Evolutionary conservation across 306 rosid genomes (phyloP).

Genomic region (Rosa multiflora): DNA sequence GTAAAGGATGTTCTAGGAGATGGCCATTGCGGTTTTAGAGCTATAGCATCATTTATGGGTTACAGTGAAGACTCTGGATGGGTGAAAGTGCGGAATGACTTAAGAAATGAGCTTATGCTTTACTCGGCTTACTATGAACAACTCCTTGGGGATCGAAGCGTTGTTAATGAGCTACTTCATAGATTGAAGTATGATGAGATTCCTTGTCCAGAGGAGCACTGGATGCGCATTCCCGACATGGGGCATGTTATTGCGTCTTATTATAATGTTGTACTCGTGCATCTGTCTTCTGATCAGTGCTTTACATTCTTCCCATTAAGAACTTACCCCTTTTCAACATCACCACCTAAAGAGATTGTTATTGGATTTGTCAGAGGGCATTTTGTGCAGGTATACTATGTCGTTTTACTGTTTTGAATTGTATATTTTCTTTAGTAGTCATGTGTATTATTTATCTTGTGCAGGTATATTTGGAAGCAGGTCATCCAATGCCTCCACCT

Average conservation of each 20-base stretch:
- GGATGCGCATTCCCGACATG: neutral
- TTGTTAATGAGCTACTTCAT: neutral
- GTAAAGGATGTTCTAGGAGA: neutral
- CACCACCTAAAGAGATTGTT: neutral
- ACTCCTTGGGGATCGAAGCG: neutral
- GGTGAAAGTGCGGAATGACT: neutral
- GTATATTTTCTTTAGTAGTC: no score
- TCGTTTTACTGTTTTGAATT: neutral
- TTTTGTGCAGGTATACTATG: conserved; percentile 3
- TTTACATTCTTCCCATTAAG: neutral
- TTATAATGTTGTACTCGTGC: neutral
- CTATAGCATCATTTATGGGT: neutral
- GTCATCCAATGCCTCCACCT: neutral
- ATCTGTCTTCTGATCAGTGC: neutral
- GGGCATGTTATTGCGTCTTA: conserved; percentile 8
- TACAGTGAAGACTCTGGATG: neutral
- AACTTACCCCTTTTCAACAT: neutral
- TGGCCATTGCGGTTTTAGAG: conserved; percentile 1
- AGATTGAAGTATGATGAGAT: neutral
- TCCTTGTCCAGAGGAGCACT: no score
- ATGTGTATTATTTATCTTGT: neutral
- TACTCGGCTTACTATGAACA: neutral
- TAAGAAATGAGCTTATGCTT: neutral
- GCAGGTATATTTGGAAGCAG: neutral
- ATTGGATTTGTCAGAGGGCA: neutral